Base-by-base conservation (phyloP, 768 basidiomycete species). In the Termitomyces sp. region DNA sequence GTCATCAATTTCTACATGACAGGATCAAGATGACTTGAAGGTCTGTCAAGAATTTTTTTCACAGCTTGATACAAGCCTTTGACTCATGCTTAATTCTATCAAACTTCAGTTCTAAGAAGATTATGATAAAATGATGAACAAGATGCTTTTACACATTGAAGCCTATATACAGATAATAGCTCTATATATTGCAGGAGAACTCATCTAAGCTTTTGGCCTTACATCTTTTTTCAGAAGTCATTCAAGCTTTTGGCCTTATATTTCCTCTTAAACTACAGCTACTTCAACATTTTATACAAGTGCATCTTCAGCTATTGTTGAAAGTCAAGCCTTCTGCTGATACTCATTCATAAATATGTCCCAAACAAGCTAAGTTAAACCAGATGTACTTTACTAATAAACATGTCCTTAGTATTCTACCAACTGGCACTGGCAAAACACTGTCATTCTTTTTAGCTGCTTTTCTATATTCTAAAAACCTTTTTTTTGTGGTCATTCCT, bases 291-390 rank as follows among this genome's bases (percentile, higher is more conserved):
- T 2, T 44, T 16, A 43, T 50, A 18, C 55, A 16, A 18, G 55
- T 56, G 1, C 47, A 56, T 24, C 55, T 39, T 18, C 39, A 10
- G 18, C 47, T 56, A 3, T 22, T 56, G 5, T 5, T 6, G 1
- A 4, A 18, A 18, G 30, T 56, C 13, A 3, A 20, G 12, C 55
- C 55, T 16, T 8, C 30, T 14, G 9, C 20, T 32, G 18, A 37
- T 13, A 16, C 32, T n/a, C 16, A 27, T 24, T 13, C 37, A 7
- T 57, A 37, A 30, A 57, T 39, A 13, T 57, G 56, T 20, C 56
- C 56, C 1, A 40, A 57, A 32, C 56, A 51, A 13, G 56, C 56
- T 12, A 32, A 57, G 22, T 24, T 57, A 26, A 39, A 51, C 18
- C 56, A 57, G 42, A 12, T 22, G 3, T 57, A 27, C 8, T 13